These are phyloP conservation scores for Tricholomella constricta DNA, from an alignment of 768 basidiomycete genomes.

Conservation along the genomic window DNA sequence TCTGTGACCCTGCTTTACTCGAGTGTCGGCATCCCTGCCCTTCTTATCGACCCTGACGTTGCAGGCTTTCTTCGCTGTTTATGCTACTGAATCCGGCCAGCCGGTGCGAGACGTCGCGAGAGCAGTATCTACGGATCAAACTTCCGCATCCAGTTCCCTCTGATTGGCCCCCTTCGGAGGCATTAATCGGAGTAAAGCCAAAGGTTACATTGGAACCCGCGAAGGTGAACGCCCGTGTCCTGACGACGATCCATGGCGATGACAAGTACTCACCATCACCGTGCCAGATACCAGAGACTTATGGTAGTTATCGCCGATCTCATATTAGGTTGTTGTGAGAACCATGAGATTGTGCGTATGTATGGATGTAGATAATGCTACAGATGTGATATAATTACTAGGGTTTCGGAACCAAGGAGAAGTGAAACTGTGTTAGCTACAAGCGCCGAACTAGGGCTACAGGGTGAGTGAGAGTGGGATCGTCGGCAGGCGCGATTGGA, in stretches of 20 bases:
- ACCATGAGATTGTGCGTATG: not conserved
- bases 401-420: not conserved
- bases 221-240: not conserved
- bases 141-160: too few relatives aligned
- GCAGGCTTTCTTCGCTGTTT: too few relatives aligned
- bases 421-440: slow-evolving; percentile 14
- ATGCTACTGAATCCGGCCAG: not conserved
- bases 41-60: too few relatives aligned
- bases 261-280: too few relatives aligned
- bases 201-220: not conserved
- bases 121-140: too few relatives aligned
- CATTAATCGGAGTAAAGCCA: not conserved
- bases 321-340: not conserved
- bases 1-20: too few relatives aligned
- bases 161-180: not conserved
- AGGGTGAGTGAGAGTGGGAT: slow-evolving; percentile 11
- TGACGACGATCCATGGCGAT: not conserved
- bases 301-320: too few relatives aligned
- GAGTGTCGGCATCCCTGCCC: too few relatives aligned
- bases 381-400: slow-evolving; percentile 11
- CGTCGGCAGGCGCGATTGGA: not conserved
- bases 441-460: slow-evolving; percentile 27
- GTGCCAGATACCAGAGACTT: too few relatives aligned
- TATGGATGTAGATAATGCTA: slow-evolving; percentile 17
- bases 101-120: too few relatives aligned